Base-by-base conservation (phyloP, 805 yeast species). In the Kazachstania taianensis region DNA sequence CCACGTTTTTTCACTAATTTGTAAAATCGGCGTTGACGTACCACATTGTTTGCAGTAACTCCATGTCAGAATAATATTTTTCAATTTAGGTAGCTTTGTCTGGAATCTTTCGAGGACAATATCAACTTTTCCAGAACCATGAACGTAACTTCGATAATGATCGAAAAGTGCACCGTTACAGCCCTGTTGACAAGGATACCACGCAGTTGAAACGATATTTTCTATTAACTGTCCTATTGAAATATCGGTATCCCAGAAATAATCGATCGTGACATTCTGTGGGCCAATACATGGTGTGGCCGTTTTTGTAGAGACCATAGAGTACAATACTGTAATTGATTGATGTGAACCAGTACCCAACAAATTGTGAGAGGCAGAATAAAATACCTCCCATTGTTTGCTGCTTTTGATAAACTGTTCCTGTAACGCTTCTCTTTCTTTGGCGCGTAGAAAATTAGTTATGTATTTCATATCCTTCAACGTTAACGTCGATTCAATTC, bases 201-300 rank as follows among this genome's bases (percentile, higher is more conserved):
- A 61, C 1, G 84, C 76, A n/a, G 82, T 78, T 5, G 71, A 63
- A 39, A 85, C 78, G 26, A 78, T 66, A 37, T 79, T 81, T 50
- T 94, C 96, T 29, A 92, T 74, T 46, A 78, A 85, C 48, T 82
- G 83, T 1, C 98, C 98, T 29, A 94, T 59, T 7, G 94, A 78
- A 52, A 81, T 79, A 55, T 94, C 98, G 39, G 79, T 82, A 33
- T 85, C 95, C 65, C 94, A 76, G 53, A 89, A 92, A 51, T 70
- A 94, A 42, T 87, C 96, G 33, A 87, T 78, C 2, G 78, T 74
- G 23, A 83, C 75, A n/a, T 76, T 65, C 37, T 75, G 84, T 0
- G 99, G 98, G 0, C 97, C 97, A 28, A 77, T 65, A 50, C 98
- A 92, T 0, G 96, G 96, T 0, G 94, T 85, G 0, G 94, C 81